Base-by-base conservation (phyloP, 139 green algal genomes). In the Mesotaenium endlicherianum region DNA sequence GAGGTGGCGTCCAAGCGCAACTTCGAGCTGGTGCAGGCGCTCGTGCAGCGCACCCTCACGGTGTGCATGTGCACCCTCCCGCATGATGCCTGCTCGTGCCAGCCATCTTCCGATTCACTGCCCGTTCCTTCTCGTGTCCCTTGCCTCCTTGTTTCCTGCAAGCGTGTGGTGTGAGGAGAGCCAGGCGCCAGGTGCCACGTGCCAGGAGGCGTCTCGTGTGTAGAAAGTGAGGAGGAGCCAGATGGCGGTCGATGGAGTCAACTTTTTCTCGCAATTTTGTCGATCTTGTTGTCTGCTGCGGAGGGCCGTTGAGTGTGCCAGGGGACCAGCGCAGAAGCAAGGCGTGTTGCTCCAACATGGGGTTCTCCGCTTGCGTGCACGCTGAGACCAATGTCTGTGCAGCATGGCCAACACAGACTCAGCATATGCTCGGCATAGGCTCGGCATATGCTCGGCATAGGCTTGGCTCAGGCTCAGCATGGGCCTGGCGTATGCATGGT, bases 21-120 rank as follows among this genome's bases (percentile, higher is more conserved):
- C 60, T 88, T 88, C 60, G 82, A 88, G 45, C 64, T 88, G 31
- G 57, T 86, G 30, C 82, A 88, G 30, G 82, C 82, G 4, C 31
- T 88, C 17, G 38, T 67, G 2, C 49, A 86, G 26, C 75, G 74
- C 39, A 55, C 36, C 34, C 74, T 88, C 36, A 85, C 45, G 44
- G 80, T 86, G 36, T 1, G 60, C 30, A 50, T 30, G 34, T 67
- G 1, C 5, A 16, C 30, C 64, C 6, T 77, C 38, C 44, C 16
- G 30, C 36, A 11, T 70, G 11, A 36, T 16, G 8, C 60, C 16
- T 16, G 8, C 60, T 47, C 34, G 8, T 11, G 8, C 34, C 16
- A 11, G 8, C 34, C 14, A 11, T 47, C n/a, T 71, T 17, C 36
- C 34, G 11, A 26, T 42, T 43, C 14, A 31, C 44, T 34, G 44